Percentiles rank a stretch among this genome's conserved stretches.
These are phyloP conservation scores for Backusella luteola DNA, from an alignment of 192 early-diverging fungal genomes.

Conservation along the genomic window DNA sequence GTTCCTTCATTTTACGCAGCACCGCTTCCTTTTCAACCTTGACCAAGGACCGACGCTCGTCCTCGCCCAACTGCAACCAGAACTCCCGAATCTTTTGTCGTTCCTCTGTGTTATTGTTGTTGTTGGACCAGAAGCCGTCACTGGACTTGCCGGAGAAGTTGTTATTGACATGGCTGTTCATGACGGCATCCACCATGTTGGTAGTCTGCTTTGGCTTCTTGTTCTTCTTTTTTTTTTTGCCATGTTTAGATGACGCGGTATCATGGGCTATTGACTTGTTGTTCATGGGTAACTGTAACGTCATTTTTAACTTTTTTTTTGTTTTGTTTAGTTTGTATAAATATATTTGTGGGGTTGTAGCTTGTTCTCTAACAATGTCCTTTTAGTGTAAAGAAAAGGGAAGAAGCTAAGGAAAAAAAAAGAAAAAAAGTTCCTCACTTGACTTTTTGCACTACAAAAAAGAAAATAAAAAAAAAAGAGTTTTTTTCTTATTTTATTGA, in stretches of 20 bases:
- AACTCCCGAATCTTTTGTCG: slow-evolving; percentile 79
- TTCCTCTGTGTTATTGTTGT: slow-evolving; percentile 72
- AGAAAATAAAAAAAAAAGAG: not conserved
- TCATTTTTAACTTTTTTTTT: not conserved
- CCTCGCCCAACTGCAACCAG: slow-evolving; percentile 80
- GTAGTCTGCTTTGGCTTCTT: not conserved
- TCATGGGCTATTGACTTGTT: slow-evolving; percentile 3
- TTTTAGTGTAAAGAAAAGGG: not conserved
- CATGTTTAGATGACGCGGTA: not conserved
- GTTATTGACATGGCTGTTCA: not conserved
- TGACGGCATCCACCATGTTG: not conserved
- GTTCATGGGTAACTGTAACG: slow-evolving; percentile 7
- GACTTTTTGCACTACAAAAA: not conserved
- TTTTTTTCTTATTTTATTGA: not conserved
- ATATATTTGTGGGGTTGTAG: not conserved
- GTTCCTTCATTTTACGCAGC: slow-evolving; percentile 86
- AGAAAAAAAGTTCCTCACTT: not conserved
- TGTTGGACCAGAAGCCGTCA: slow-evolving; percentile 33
- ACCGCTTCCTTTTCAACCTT: slow-evolving; percentile 86
- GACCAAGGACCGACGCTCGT: slow-evolving; percentile 73
- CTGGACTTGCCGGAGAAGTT: not conserved
- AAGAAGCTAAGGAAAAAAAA: not conserved
- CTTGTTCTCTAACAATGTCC: not conserved
- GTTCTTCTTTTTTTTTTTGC: not conserved
- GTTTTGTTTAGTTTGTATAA: not conserved